Evolutionary conservation across 2,329 filamentous ascomycete species (phyloP), one percentile per base, ranked within the genome.

Genomic region (Torrubiellomyces zombiae): DNA sequence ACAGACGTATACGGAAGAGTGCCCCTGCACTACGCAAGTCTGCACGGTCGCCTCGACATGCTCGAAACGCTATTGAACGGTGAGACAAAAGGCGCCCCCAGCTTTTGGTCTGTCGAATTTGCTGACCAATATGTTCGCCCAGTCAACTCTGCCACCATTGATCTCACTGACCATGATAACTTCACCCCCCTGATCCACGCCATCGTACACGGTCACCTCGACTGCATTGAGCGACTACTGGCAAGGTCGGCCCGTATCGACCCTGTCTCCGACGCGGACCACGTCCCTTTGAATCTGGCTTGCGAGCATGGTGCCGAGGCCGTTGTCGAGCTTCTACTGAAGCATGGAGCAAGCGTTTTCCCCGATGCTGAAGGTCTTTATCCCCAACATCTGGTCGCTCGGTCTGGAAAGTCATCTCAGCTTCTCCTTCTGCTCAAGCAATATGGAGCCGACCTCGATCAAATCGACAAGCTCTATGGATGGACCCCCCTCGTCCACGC

Each of bases 401-500:
- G 89, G 28, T 89, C 86, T 16, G 82, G 82, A 3, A 75, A 85
- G 42, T 78, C 73, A 1, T 78, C 83, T 1, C 64, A 80, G 27
- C 65, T 94, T 15, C 60, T 95, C 8, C 56, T 85, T 9, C 60
- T 94, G 19, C 60, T 98, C 9, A 77, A 83, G 45, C 63, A 77
- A 25, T 85, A 89, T 41, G 85, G 85, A 2, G 86, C 83, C 13
- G 75, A 98, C 45, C 63, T 98, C 21, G 72, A 98, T 41, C 85
- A 95, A 47, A 63, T 81, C 16, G 89, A 98, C 50, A 95, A 93
- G 51, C 63, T 98, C 10, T 95, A 95, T 39, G 82, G 86, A 32
- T 98, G 89, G 89, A 95, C 89, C 3, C 85, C 89, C 0, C 60
- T 98, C 5, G 89, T 98, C 29, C 86, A 98, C 47, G 86, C 89